A percentile compares a stretch with the other conserved stretches of the same genome.
These are phyloP conservation scores for Platanthera zijinensis DNA, from an alignment of 106 monocot species.

Conservation along the genomic window DNA sequence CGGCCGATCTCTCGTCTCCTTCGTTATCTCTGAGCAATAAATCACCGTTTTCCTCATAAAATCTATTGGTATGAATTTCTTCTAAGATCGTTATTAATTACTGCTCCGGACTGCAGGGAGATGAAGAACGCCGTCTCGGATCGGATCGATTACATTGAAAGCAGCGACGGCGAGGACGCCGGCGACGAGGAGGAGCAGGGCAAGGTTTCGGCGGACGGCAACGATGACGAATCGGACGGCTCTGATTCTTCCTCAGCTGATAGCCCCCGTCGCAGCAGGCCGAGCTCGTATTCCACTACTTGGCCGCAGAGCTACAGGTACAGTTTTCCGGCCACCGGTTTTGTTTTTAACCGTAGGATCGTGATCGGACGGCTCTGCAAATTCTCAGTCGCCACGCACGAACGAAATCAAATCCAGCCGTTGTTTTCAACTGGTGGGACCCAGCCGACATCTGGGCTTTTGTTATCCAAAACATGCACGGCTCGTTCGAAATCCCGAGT, in stretches of 20 bases:
- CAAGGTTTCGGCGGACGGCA: slow-evolving; percentile 4
- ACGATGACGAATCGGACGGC: slow-evolving; percentile 27
- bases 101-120: neutral
- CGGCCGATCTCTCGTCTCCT: neutral
- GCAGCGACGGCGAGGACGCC: slow-evolving; percentile 27
- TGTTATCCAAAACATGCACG: too few species aligned
- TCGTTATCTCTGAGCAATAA: neutral
- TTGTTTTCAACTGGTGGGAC: too few species aligned
- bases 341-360: neutral
- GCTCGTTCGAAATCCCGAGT: too few species aligned
- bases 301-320: slow-evolving; percentile 95
- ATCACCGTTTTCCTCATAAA: neutral
- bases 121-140: slow-evolving; percentile 49
- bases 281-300: slow-evolving; percentile 50
- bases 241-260: slow-evolving; percentile 37
- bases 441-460: too few species aligned
- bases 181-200: slow-evolving; percentile 16
- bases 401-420: too few species aligned
- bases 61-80: neutral
- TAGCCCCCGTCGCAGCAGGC: slow-evolving; percentile 40
- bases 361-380: neutral
- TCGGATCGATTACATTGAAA: slow-evolving; percentile 40
- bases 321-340: neutral
- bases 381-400: neutral
- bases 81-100: neutral